phyloP scores from a whole-genome alignment of 73 alveolate genomes.

The Durusdinium trenchii region DNA sequence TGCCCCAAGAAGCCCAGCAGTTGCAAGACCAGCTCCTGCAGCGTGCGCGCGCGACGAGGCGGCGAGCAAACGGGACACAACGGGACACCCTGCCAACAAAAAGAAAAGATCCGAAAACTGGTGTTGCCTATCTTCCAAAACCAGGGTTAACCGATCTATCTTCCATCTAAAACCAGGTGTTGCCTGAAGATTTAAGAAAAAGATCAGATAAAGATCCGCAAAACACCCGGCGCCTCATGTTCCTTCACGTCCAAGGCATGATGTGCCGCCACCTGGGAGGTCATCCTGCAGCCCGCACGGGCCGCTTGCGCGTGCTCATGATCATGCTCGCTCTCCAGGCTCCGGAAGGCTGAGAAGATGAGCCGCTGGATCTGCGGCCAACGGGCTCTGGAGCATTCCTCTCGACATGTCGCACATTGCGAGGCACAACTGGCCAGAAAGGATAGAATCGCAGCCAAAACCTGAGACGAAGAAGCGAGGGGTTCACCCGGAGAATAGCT shows the following conservation, averaged over 20 bases:
- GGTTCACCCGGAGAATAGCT: too few relatives aligned
- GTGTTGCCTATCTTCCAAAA: too few relatives aligned
- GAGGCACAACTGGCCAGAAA: conserved; percentile 84
- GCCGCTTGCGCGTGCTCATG: conserved; percentile 38
- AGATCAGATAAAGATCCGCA: too few relatives aligned
- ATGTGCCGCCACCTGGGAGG: conserved; percentile 50
- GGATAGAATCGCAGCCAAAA: conserved; percentile 63
- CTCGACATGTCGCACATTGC: conserved; percentile 58
- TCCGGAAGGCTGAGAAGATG: conserved; percentile 38
- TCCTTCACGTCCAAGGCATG: neutral
- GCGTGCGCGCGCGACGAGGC: too few relatives aligned
- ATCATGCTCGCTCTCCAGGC: neutral
- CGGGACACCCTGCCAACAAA: too few relatives aligned
- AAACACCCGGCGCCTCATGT: too few relatives aligned
- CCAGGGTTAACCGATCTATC: too few relatives aligned
- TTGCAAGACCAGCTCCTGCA: neutral
- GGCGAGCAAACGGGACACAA: too few relatives aligned
- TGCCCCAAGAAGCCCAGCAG: neutral
- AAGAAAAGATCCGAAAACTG: too few relatives aligned
- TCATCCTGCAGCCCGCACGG: conserved; percentile 43
- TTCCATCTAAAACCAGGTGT: too few relatives aligned
- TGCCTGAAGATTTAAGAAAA: too few relatives aligned
- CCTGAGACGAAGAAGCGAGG: neutral
- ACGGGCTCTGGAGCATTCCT: conserved; percentile 33
- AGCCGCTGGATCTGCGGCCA: conserved; percentile 53